Base-by-base conservation (phyloP, 208 protist species). In the Naegleria fowleri region DNA sequence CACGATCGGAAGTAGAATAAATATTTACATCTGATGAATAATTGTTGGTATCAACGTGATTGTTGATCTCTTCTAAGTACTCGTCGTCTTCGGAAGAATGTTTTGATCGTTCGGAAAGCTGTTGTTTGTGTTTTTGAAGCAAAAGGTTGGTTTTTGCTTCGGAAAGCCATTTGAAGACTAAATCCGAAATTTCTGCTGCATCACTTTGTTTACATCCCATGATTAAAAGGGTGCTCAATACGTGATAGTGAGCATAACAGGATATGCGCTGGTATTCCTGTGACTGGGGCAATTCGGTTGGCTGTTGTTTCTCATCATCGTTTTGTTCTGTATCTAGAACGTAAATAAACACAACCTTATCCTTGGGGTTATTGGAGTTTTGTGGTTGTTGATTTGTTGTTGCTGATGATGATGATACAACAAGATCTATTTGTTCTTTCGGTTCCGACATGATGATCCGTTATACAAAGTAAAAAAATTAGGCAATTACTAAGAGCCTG, bases 181-280 rank as follows among this genome's bases (percentile, higher is more conserved):
- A 40, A 87, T 38, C 41, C 9, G 38, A 51, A 52, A 87, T 87
- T 41, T 22, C 15, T 51, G 15, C 83, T 51, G 83, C 83, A 51
- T 87, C 83, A 48, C 83, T 9, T 51, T 87, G 83, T 38, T 87
- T 87, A 40, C 33, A 40, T 36, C 83, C 83, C 83, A 87, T 87
- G 4, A 87, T 51, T 87, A 40, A 36, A 9, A 87, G 43, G 15
- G 83, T 87, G 15, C 40, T 87, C 11, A 40, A 39, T 6, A 87
- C 33, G 40, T 87, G 83, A 87, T 38, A 52, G 15, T 38, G 36
- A 52, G 83, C 83, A 87, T 87, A 87, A 40, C 39, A 87, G 4
- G 36, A 51, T 9, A 87, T 22, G 19, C 13, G 22, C 39, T 36
- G 19, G 5, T 76, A 33, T 76, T 76, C 59, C 59, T 67, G 15